A percentile compares a stretch with the other conserved stretches of the same genome.
Evolutionary conservation across 2,329 filamentous ascomycete genomes (phyloP).

Genomic region (Daldinia eschscholtzii): DNA sequence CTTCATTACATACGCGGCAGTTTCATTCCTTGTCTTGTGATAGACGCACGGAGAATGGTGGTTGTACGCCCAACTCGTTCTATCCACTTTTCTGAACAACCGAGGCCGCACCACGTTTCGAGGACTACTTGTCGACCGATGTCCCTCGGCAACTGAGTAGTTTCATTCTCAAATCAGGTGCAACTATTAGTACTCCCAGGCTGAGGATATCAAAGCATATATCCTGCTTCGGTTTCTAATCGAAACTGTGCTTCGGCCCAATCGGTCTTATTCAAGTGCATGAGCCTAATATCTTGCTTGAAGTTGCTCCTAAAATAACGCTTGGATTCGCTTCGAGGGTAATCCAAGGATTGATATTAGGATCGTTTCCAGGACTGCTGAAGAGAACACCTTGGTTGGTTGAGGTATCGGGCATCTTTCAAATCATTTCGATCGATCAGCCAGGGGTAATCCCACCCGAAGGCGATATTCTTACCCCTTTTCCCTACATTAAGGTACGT

Average conservation of each 20-base stretch:
- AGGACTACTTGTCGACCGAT: background rate
- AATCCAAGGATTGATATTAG: no score
- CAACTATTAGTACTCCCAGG: background rate
- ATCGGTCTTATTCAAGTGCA: background rate
- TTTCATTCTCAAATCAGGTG: background rate
- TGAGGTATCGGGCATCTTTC: background rate
- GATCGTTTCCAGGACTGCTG: no score
- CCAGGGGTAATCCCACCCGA: background rate
- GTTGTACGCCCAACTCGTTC: background rate
- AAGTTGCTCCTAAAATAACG: background rate
- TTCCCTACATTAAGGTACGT: conserved; percentile 1
- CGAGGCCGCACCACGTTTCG: conserved; percentile 1
- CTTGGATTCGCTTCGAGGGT: background rate
- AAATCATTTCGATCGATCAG: background rate
- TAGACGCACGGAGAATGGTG: background rate
- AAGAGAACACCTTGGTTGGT: background rate
- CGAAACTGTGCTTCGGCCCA: background rate
- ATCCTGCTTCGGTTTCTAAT: background rate
- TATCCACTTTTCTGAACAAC: background rate
- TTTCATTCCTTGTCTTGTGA: background rate
- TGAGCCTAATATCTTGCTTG: background rate
- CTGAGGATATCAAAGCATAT: background rate
- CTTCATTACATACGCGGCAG: background rate
- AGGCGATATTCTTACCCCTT: background rate
- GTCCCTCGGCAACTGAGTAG: background rate